Evolutionary conservation across 495 filamentous ascomycete genomes (phyloP), one percentile per base, ranked within the genome.

Genomic region (Penicillium longicatenatum): DNA sequence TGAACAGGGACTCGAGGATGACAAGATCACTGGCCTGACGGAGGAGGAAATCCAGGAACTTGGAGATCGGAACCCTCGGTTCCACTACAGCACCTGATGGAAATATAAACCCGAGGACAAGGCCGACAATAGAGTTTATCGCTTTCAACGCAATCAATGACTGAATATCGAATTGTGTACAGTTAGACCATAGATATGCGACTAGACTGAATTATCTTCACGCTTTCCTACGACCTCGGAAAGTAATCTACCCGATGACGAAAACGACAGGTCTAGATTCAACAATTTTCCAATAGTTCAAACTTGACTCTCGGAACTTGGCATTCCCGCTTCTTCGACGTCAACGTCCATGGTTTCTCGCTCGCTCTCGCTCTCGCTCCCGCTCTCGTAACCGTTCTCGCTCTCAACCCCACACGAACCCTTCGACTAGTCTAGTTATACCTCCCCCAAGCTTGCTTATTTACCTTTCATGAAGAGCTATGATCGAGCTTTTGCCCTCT

Each of bases 1-100:
- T 20, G 75, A 68, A 0, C 70, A 69, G 8, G 86, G 86, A 0
- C 55, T 71, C 5, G 74, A 86, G 46, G 81, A 87, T 54, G 64
- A 77, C 2, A 79, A 75, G 54, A 72, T 88, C 19, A 72, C 75
- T 33, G 81, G 79, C 6, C 66, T 86, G 74, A 79, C 77, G 0
- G 85, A 89, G 50, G 84, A 87, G 24, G 85, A 89, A 58, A 78
- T 91, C 17, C 80, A 79, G 20, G 87, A 89, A 65, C 69, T 91
- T 55, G 89, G 89, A 19, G 89, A 92, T 66, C 82, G 84, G 21
- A 87, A 79, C 55, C 86, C 86, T 17, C 76, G 79, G 47, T 89
- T 82, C 63, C 64, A 72, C 29, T 89, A 84, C 65, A 85, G 78
- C 35, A 79, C 73, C 22, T 87, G 61, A 78, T 21, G 22, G 3